These are phyloP conservation scores for Chaetomiaceae sp. DNA, from an alignment of 2,329 filamentous ascomycete species.

Conservation along the genomic window DNA sequence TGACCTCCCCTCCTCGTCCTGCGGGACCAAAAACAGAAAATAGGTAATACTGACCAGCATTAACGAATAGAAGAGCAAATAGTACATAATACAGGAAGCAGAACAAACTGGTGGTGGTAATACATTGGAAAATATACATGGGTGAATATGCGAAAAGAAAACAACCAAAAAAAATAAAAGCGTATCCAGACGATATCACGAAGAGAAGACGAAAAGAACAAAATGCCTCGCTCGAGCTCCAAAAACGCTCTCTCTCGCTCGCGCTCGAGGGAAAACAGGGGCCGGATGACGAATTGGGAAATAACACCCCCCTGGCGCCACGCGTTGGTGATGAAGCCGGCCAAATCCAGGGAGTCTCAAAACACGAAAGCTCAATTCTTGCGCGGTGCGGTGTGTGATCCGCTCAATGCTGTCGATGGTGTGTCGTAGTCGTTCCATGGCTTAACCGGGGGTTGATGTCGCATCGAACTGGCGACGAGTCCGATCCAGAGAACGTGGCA, in stretches of 20 bases:
- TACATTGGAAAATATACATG: slow-evolving; percentile 6
- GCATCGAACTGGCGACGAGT: background rate
- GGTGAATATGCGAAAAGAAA: background rate
- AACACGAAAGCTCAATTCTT: background rate
- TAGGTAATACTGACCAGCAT: background rate
- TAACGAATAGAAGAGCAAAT: background rate
- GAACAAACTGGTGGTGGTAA: slow-evolving; percentile 1
- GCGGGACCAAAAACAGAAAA: slow-evolving; percentile 9
- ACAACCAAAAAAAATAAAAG: background rate
- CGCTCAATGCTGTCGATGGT: background rate
- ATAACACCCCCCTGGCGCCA: background rate
- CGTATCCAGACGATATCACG: background rate
- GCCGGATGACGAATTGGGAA: background rate
- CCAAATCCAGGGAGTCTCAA: too few species aligned
- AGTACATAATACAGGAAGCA: background rate
- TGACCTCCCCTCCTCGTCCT: too few species aligned
- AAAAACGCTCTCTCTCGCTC: background rate
- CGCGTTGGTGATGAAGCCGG: background rate
- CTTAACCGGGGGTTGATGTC: too few species aligned
- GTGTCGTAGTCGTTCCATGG: background rate
- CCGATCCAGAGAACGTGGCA: slow-evolving; percentile 3
- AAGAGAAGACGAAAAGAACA: background rate
- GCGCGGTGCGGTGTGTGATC: slow-evolving; percentile 4
- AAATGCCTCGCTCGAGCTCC: background rate
- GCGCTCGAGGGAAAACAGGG: background rate